A percentile compares a stretch with the other conserved stretches of the same genome.
Conservation (phyloP, 345 rosid genomes). For the Durio zibethinus region DNA sequence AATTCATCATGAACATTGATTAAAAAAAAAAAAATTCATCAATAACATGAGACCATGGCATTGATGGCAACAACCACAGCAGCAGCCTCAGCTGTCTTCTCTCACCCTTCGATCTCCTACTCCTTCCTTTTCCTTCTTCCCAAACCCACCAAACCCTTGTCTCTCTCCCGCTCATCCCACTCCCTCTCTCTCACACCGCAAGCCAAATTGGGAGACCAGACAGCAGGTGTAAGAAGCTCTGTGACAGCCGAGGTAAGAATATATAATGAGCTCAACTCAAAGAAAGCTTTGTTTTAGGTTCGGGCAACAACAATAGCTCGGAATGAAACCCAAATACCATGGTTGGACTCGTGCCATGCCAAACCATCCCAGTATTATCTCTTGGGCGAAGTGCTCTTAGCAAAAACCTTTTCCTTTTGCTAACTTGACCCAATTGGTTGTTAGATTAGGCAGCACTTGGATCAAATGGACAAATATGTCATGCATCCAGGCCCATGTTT, state of each 20-base stretch:
- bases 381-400: neutral
- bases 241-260: too few species aligned
- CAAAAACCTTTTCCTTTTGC: neutral
- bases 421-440: neutral
- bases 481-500: neutral
- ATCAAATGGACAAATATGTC: neutral
- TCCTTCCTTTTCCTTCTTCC: slow-evolving; percentile 29
- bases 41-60: too few species aligned
- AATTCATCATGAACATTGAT: too few species aligned
- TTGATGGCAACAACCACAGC: slow-evolving; percentile 38
- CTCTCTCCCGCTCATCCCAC: slow-evolving; percentile 23
- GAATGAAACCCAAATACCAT: neutral
- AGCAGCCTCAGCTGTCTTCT: slow-evolving; percentile 23
- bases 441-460: neutral
- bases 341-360: neutral
- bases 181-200: slow-evolving; percentile 20
- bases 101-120: slow-evolving; percentile 16
- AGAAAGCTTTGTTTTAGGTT: neutral
- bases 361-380: neutral
- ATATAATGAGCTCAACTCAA: too few species aligned
- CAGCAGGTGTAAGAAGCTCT: too few species aligned
- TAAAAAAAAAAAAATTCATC: too few species aligned
- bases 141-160: slow-evolving; percentile 21
- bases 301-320: neutral
- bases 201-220: too few species aligned